Evolutionary conservation across 225 moss, liverwort and hornwort species (phyloP).

Genomic region (Thuidium tamariscinum): DNA sequence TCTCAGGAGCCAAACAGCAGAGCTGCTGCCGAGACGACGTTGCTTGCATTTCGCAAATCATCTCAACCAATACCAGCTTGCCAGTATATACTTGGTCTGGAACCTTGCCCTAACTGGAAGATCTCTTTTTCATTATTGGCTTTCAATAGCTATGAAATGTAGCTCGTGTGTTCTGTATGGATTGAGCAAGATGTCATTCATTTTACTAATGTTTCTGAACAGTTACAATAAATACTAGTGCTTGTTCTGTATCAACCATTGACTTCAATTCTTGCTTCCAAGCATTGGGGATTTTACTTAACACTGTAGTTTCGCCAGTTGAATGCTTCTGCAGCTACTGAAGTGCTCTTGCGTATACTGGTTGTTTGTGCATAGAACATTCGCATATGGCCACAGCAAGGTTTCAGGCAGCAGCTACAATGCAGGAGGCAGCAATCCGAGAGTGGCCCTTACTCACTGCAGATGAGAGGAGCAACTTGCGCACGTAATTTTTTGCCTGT

Average conservation of each 20-base stretch:
- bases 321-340: neutral
- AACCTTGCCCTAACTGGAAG: neutral
- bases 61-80: conserved; percentile 89
- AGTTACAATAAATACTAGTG: neutral
- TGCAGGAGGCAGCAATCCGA: conserved; percentile 95
- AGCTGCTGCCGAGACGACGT: conserved; percentile 69
- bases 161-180: neutral
- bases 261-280: neutral
- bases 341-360: neutral
- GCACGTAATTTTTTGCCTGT: conserved; percentile 41
- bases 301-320: neutral
- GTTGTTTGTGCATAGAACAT: conserved; percentile 47
- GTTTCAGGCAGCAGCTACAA: conserved; percentile 96
- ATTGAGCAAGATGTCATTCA: neutral
- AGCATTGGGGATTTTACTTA: neutral
- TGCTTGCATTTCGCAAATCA: conserved; percentile 90
- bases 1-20: conserved; percentile 56
- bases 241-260: neutral
- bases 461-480: conserved; percentile 64
- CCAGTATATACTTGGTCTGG: conserved; percentile 85
- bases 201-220: neutral
- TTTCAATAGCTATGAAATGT: neutral
- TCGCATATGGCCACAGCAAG: conserved; percentile 88
- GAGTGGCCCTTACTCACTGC: conserved; percentile 92
- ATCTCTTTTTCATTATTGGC: neutral